Evolutionary conservation across 176 grass and related monocot genomes (phyloP).

Genomic region (Bromus sterilis): DNA sequence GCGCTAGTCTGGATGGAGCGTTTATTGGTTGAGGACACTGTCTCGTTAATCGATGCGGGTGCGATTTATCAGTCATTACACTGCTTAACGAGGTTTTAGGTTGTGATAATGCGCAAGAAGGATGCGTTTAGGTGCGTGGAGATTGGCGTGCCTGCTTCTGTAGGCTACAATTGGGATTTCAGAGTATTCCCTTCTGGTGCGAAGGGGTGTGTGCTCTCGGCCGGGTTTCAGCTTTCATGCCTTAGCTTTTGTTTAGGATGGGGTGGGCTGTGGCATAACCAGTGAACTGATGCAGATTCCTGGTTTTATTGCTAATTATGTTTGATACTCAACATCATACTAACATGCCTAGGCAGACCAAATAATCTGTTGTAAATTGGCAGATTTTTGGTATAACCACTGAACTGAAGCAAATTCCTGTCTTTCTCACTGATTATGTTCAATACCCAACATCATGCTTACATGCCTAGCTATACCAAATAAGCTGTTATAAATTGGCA

Average conservation of each 20-base stretch:
- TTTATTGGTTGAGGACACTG: not conserved
- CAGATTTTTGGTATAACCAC: not conserved
- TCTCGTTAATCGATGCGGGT: not conserved
- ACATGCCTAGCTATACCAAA: not conserved
- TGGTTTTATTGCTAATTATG: not conserved
- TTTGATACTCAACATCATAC: not conserved
- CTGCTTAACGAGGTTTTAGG: constrained; percentile 5
- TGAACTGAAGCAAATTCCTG: not conserved
- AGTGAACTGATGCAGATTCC: not conserved
- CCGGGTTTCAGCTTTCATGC: not conserved
- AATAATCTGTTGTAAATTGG: not conserved
- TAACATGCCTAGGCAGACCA: not conserved
- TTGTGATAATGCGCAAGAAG: not conserved
- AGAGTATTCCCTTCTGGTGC: not conserved
- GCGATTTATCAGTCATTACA: not conserved
- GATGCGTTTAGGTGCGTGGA: not conserved
- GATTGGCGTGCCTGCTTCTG: not conserved
- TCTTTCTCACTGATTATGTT: too few species aligned
- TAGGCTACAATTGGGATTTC: not conserved
- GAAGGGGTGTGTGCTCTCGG: not conserved
- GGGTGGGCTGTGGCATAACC: not conserved
- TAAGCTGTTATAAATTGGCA: not conserved
- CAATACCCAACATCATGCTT: not conserved
- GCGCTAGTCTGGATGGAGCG: not conserved
- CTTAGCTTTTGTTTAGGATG: not conserved